Base-by-base conservation (phyloP, 2,329 filamentous ascomycete species). In the Alternaria gansuensis region DNA sequence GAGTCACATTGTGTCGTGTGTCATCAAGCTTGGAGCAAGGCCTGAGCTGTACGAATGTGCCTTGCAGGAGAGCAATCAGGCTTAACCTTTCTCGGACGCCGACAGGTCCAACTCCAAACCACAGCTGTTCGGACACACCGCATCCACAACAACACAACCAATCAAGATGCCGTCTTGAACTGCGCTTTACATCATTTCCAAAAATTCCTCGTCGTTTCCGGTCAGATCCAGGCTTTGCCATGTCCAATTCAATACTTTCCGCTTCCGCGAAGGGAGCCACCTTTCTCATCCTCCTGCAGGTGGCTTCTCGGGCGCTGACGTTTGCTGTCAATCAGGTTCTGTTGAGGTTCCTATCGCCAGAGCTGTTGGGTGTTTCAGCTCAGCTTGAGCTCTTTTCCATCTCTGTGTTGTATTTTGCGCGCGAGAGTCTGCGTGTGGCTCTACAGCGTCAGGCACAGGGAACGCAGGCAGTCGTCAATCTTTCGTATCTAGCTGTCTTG, bases 381-480 rank as follows among this genome's bases (percentile, higher is more conserved):
- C 95, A 97, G 76, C 85, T 99, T 3, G 95, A 99, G 71, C 87
- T 98, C 0, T 97, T 93, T 77, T 93, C 94, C 59, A 90, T 96
- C 43, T 92, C 93, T 0, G 89, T 96, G n/a, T 84, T 99, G 0
- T 97, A 96, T 78, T 98, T 99, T 72, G 90, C 95, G 0, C 86
- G 95, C 37, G 95, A 99, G 79, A 94, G 90, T 70, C 81, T 98
- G 48, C 89, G 95, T 14, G 90, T 97, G n/a, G 93, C 94, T 26
- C 87, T 97, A 34, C 94, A 98, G 78, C 85, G 95, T 51, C 90
- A 93, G 64, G 76, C 80, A 7, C 76, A 81, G 63, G 77, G 77
- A 49, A 76, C 85, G 10, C 94, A 98, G 77, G 87, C 90, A 2
- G 88, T 94, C 41, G 86, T 98, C 77, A 99, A 99, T 72, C 82